A percentile compares a stretch with the other conserved stretches of the same genome.
These are phyloP conservation scores for Anethum foeniculum DNA, from an alignment of 140 eudicot genomes.

Conservation along the genomic window DNA sequence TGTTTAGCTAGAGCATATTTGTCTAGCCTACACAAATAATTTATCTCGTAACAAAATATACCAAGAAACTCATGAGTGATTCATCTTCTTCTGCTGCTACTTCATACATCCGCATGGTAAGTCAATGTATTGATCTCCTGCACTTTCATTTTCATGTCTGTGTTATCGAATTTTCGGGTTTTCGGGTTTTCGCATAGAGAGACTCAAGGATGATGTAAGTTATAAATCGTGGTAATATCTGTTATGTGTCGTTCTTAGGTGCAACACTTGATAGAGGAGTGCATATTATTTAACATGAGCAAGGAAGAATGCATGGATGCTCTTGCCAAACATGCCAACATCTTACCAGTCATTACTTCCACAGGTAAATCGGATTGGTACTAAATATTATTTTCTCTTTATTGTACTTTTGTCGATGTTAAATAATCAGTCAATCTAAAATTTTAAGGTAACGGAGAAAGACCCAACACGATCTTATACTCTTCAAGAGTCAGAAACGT, in stretches of 20 bases:
- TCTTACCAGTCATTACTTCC: conserved; percentile 66
- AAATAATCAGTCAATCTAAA: too few species aligned
- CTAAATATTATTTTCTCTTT: neutral
- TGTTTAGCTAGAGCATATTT: neutral
- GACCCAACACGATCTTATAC: too few species aligned
- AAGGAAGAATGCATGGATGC: conserved; percentile 80
- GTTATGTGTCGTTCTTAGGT: conserved; percentile 30
- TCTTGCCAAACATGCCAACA: conserved; percentile 77
- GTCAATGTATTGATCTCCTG: neutral
- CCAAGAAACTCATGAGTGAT: conserved; percentile 38
- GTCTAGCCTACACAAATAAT: neutral
- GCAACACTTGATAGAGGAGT: conserved; percentile 82
- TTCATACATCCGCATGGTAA: conserved; percentile 69
- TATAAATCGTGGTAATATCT: neutral
- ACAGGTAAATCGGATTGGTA: conserved; percentile 34
- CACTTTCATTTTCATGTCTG: neutral
- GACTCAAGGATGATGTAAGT: too few species aligned
- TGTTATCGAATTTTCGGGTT: too few species aligned
- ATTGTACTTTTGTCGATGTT: neutral
- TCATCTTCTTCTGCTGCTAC: conserved; percentile 30
- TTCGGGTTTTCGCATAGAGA: too few species aligned
- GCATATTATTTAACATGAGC: conserved; percentile 68
- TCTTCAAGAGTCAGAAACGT: too few species aligned
- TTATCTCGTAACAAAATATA: neutral
- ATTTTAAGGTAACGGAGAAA: too few species aligned